Percentiles rank a stretch among this genome's conserved stretches.
These are phyloP conservation scores for Ustilago hordei DNA, from an alignment of 1,284 basidiomycete genomes.

Conservation along the genomic window DNA sequence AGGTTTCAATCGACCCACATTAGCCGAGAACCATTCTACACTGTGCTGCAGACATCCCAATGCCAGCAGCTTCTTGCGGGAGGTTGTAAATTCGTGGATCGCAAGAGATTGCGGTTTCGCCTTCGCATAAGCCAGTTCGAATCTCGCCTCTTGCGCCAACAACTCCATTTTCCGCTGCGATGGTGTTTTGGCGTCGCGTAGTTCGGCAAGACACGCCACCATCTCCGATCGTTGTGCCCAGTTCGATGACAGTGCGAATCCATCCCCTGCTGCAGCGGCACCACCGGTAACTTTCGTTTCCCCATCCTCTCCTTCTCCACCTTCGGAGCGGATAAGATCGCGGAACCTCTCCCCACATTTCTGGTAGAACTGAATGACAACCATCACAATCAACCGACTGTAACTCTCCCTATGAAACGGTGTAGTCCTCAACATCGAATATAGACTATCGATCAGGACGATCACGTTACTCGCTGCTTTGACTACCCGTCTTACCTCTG, in stretches of 20 bases:
- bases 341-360: constrained; percentile 89
- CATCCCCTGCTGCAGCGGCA: constrained; percentile 1
- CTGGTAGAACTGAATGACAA: constrained; percentile 96
- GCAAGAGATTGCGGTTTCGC: constrained; percentile 23
- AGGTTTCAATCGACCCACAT: constrained; percentile 54
- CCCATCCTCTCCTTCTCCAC: neutral
- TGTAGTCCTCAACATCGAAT: constrained; percentile 89
- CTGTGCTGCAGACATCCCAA: constrained; percentile 86
- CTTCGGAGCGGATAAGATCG: constrained; percentile 74
- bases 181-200: constrained; percentile 66
- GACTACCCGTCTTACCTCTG: constrained; percentile 77
- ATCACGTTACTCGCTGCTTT: constrained; percentile 89
- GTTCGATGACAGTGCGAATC: constrained; percentile 44
- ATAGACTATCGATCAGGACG: constrained; percentile 90
- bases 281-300: neutral
- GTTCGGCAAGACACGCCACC: constrained; percentile 77
- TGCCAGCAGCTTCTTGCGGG: constrained; percentile 80
- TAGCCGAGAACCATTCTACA: constrained; percentile 67
- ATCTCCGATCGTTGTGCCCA: constrained; percentile 76
- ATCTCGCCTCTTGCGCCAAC: constrained; percentile 45
- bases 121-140: constrained; percentile 39
- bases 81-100: constrained; percentile 77
- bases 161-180: constrained; percentile 31
- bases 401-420: constrained; percentile 90
- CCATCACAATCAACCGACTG: constrained; percentile 90